A percentile compares a stretch with the other conserved stretches of the same genome.
Evolutionary conservation across 2,329 filamentous ascomycete species (phyloP).

Genomic region (Fusarium sp.): DNA sequence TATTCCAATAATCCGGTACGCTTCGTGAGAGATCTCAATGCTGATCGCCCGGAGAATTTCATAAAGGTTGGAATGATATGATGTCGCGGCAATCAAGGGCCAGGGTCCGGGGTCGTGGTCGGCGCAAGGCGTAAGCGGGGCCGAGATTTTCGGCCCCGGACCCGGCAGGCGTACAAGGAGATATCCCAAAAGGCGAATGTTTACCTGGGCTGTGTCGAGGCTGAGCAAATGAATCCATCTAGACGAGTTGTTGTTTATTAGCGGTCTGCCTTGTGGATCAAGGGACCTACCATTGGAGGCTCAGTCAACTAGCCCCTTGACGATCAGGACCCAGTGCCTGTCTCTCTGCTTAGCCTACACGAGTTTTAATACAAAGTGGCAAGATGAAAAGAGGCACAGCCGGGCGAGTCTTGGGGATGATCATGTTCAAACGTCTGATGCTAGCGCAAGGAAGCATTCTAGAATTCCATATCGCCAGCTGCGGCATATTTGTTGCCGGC

Average conservation of each 20-base stretch:
- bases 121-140: constrained; percentile 7
- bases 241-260: neutral
- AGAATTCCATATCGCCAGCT: constrained; percentile 15
- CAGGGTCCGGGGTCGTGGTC: constrained; percentile 2
- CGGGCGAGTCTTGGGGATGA: neutral
- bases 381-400: constrained; percentile 17
- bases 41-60: too few relatives aligned
- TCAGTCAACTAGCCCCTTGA: constrained; percentile 1
- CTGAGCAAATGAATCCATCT: constrained; percentile 4
- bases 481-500: constrained; percentile 14
- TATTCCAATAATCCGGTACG: neutral
- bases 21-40: too few relatives aligned
- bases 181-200: neutral
- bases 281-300: constrained; percentile 12
- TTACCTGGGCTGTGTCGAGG: constrained; percentile 24
- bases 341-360: neutral
- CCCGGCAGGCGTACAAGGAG: neutral
- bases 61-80: neutral
- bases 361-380: constrained; percentile 13
- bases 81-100: constrained; percentile 11
- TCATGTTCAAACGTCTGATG: neutral
- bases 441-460: constrained; percentile 26
- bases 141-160: constrained; percentile 22
- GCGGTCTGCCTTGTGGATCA: constrained; percentile 26
- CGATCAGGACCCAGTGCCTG: neutral